These are phyloP conservation scores for Daldinia caldariorum DNA, from an alignment of 495 filamentous ascomycete species.

Conservation along the genomic window DNA sequence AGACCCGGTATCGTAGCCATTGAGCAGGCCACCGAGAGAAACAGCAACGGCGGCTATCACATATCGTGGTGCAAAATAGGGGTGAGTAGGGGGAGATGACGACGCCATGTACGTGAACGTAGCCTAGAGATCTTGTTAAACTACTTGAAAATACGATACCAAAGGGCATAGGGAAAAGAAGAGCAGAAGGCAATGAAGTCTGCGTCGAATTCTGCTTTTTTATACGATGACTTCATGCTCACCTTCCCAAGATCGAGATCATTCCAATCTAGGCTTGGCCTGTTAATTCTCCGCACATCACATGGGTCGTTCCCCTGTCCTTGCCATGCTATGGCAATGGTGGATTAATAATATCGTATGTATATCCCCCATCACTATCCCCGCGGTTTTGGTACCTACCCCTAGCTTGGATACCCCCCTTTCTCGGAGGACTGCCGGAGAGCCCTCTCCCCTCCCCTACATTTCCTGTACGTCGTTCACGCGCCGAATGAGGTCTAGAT, in stretches of 20 bases:
- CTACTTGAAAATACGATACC: neutral
- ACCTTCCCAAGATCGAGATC: conserved; percentile 21
- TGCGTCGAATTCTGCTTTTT: neutral
- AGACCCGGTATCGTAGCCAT: conserved; percentile 67
- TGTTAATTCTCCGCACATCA: conserved; percentile 23
- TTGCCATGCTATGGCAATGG: neutral
- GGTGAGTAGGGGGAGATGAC: conserved; percentile 9
- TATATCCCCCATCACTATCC: conserved; percentile 30
- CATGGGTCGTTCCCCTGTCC: conserved; percentile 1
- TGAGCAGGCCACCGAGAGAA: conserved; percentile 44
- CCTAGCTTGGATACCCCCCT: conserved; percentile 18
- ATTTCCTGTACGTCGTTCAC: neutral
- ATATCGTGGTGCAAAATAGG: conserved; percentile 40
- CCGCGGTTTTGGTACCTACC: conserved; percentile 30
- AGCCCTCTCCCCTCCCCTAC: conserved; percentile 6
- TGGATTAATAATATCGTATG: conserved; percentile 1
- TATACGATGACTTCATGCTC: conserved; percentile 1
- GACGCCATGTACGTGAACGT: conserved; percentile 14
- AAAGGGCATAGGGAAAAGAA: neutral
- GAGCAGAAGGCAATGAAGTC: neutral
- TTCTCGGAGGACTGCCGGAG: conserved; percentile 24
- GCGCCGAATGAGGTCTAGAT: neutral
- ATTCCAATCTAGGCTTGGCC: conserved; percentile 16
- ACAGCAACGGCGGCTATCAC: conserved; percentile 41
- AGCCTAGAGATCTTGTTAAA: neutral